Evolutionary conservation across 2,329 filamentous ascomycete genomes (phyloP).

Genomic region (Plectosphaerella cucumerina): DNA sequence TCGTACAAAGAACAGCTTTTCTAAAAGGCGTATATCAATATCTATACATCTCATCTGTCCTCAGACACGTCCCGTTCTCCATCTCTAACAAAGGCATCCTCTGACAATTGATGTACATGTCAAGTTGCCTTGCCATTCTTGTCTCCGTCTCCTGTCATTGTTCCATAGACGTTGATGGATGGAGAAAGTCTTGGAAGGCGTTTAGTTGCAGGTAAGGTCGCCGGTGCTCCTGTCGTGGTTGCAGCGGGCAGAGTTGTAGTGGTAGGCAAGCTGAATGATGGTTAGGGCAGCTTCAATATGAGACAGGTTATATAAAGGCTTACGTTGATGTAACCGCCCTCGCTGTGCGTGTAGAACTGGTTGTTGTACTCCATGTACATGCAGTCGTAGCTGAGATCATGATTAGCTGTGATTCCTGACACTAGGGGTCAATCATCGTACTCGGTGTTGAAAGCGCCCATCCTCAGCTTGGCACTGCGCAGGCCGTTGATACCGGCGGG

Average conservation of each 20-base stretch:
- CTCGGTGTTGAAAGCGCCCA: constrained; percentile 10
- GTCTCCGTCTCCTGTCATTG: no score
- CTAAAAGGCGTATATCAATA: no score
- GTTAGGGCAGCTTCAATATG: no score
- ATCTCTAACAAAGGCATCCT: no score
- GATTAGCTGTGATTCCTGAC: neutral
- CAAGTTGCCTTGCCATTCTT: no score
- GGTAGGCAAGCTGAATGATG: neutral
- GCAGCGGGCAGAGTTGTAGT: constrained; percentile 5
- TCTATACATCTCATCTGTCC: no score
- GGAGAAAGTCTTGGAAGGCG: no score
- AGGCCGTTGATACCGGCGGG: constrained; percentile 5
- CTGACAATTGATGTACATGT: no score
- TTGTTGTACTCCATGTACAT: constrained; percentile 11
- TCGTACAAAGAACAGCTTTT: no score
- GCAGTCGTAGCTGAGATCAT: constrained; percentile 7
- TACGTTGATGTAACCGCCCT: constrained; percentile 8
- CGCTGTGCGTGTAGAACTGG: constrained; percentile 7
- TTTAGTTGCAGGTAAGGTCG: constrained; percentile 8
- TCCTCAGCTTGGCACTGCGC: constrained; percentile 7
- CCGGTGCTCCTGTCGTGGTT: neutral
- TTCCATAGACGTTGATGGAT: no score
- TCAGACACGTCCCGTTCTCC: no score
- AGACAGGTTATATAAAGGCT: no score
- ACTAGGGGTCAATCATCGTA: constrained; percentile 3